Evolutionary conservation across 768 basidiomycete species (phyloP), one percentile per base, ranked within the genome.

Genomic region (Leccinum broughii): DNA sequence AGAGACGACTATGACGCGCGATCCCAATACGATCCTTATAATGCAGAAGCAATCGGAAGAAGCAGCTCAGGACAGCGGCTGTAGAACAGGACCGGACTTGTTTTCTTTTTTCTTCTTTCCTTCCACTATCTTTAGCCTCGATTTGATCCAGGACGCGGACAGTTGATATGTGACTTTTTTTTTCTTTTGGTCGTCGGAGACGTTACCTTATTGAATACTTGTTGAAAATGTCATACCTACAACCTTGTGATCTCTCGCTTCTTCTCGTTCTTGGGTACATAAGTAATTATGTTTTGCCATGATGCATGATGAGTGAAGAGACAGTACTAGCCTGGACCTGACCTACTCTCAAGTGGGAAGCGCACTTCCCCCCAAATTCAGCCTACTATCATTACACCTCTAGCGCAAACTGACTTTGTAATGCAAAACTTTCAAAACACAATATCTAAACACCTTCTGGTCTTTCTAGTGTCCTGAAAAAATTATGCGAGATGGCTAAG

Each of bases 1-100:
- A 74, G 68, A 56, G 77, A 80, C 54, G 65, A 72, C 7, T 59
- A 59, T 10, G 62, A 69, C n/a, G 58, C 59, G 37, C 62, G 48
- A 50, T 32, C 59, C 7, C 58, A 59, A 41, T 71, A 68, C 57
- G 71, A 76, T 59, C 71, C 70, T 58, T 72, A 72, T 58, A 37
- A 50, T 54, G 9, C 69, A 24, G 67, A 72, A 1, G 60, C 64
- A 9, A 39, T 69, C 20, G 69, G 70, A 61, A 69, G 70, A 61
- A 71, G 58, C 61, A 71, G 69, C 28, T 58, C 56, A 5, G 68
- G 70, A 35, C 62, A 62, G 46, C 67, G 57, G 14, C 39, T 71
- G 70, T 70, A 70, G 62, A 61, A 63, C 56, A 60, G 41, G n/a
- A 57, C 22, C 1, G 13, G 35, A 60, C 56, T 11, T 49, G 1